A percentile compares a stretch with the other conserved stretches of the same genome.
Conservation (phyloP, 2,329 filamentous ascomycete genomes). For the Thelonectria rubi region DNA sequence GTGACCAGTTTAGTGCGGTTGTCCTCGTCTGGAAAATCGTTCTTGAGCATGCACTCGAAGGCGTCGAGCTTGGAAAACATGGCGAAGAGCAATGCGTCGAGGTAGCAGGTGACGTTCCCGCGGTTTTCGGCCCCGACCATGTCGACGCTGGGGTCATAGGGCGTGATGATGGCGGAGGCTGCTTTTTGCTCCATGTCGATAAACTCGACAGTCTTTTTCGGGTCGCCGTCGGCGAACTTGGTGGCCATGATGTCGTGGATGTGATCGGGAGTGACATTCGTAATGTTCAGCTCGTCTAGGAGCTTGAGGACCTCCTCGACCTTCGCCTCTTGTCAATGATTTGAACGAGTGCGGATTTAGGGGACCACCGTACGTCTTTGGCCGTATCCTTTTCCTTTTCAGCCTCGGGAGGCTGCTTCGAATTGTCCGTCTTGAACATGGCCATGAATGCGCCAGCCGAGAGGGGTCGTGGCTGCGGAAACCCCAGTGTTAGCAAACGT, state of each 20-base stretch:
- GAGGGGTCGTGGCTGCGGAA: conserved; percentile 58
- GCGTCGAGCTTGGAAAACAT: conserved; percentile 93
- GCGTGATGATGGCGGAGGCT: conserved; percentile 78
- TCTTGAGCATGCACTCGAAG: conserved; percentile 92
- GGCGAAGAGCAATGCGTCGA: conserved; percentile 90
- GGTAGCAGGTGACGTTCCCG: conserved; percentile 88
- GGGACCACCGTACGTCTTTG: conserved; percentile 49
- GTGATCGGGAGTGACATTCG: conserved; percentile 64
- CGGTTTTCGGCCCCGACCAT: conserved; percentile 90
- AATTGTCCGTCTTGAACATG: conserved; percentile 70
- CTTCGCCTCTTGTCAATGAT: conserved; percentile 43
- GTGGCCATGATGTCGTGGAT: conserved; percentile 66
- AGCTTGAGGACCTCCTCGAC: conserved; percentile 52
- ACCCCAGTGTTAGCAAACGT: conserved; percentile 21
- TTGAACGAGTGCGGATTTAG: conserved; percentile 5
- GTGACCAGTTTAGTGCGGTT: conserved; percentile 76
- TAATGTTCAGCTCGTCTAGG: conserved; percentile 56
- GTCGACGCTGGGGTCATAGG: conserved; percentile 74
- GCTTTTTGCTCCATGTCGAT: conserved; percentile 83
- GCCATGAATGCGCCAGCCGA: conserved; percentile 68
- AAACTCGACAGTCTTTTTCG: conserved; percentile 78
- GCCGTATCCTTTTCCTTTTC: conserved; percentile 58
- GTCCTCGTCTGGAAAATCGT: conserved; percentile 74
- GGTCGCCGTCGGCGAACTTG: conserved; percentile 72
- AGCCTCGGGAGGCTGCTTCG: conserved; percentile 59